Conservation (phyloP, 2,329 filamentous ascomycete genomes). For the Didymella sp. region DNA sequence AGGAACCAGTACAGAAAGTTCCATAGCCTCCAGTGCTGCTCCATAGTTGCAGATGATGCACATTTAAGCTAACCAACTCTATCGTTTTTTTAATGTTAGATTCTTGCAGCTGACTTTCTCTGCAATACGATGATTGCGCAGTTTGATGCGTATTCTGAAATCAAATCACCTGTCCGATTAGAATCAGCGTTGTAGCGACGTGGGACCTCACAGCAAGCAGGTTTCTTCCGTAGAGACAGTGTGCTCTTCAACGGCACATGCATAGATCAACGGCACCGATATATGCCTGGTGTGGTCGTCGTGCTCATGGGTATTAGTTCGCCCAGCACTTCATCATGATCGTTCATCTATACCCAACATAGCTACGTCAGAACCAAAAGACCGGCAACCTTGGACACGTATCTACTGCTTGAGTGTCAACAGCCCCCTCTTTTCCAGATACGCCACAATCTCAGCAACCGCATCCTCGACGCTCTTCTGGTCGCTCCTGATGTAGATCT, state of each 20-base stretch:
- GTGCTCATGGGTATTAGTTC: neutral
- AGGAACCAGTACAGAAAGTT: too few relatives aligned
- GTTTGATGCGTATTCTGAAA: neutral
- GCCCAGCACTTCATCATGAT: constrained; percentile 1
- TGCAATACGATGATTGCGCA: too few relatives aligned
- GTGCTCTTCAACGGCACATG: neutral
- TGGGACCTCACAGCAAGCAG: neutral
- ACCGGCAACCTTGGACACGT: neutral
- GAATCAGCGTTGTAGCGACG: too few relatives aligned
- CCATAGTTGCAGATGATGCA: too few relatives aligned
- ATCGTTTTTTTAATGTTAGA: too few relatives aligned
- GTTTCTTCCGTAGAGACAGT: neutral
- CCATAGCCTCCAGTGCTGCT: too few relatives aligned
- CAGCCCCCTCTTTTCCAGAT: constrained; percentile 74
- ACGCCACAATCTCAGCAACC: constrained; percentile 82
- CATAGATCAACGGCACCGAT: neutral
- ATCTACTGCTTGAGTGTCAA: constrained; percentile 46
- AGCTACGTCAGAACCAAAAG: neutral
- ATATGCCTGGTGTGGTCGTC: neutral
- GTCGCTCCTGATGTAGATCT: constrained; percentile 86
- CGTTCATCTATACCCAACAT: neutral
- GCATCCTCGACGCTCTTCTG: constrained; percentile 87
- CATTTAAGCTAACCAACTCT: too few relatives aligned
- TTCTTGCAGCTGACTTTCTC: too few relatives aligned
- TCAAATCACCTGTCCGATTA: too few relatives aligned